Evolutionary conservation across 2,329 filamentous ascomycete genomes (phyloP), one percentile per base, ranked within the genome.

Genomic region (Xylaria sp.): DNA sequence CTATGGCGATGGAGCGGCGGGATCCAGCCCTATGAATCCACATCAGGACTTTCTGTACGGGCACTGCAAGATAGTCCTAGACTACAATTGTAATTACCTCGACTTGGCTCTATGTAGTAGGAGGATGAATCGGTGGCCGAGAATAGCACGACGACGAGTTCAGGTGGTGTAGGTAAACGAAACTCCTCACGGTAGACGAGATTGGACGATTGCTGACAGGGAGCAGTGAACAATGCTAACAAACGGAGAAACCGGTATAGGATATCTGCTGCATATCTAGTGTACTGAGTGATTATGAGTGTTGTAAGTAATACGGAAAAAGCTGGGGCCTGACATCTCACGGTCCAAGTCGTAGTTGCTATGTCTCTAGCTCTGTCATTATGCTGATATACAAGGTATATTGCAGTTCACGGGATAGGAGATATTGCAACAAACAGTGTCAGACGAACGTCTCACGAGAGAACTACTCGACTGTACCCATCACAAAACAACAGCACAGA

Each of bases 1-100:
- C 38, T 38, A 55, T 55, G 49, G 21, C 14, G 55, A 63, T 55
- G 60, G 50, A 33, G 28, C 14, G 43, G 17, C 28, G 55, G 55
- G 55, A 46, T 40, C 58, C 60, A 63, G 60, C 60, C 60, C 43
- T 59, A 63, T 47, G 25, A 55, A 19, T 35, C 55, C 60, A 56
- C 55, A 63, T 19, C 33, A 31, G 45, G 28, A 7, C 5, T 46
- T 21, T 17, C 11, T 15, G 4, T 28, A 47, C 14, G 11, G 28
- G n/a, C n/a, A n/a, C n/a, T n/a, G n/a, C n/a, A n/a, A n/a, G n/a
- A n/a, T 51, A 59, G 49, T 25, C 50, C 38, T 33, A 25, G 19
- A 15, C 23, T 33, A 38, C 33, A 15, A 38, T 25, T 21, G 19
- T 38, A 42, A 60, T 60, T 49, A 6, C 31, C 11, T 42, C 38